These are phyloP conservation scores for Lepidium aucheri DNA, from an alignment of 345 rosid species.

Conservation along the genomic window DNA sequence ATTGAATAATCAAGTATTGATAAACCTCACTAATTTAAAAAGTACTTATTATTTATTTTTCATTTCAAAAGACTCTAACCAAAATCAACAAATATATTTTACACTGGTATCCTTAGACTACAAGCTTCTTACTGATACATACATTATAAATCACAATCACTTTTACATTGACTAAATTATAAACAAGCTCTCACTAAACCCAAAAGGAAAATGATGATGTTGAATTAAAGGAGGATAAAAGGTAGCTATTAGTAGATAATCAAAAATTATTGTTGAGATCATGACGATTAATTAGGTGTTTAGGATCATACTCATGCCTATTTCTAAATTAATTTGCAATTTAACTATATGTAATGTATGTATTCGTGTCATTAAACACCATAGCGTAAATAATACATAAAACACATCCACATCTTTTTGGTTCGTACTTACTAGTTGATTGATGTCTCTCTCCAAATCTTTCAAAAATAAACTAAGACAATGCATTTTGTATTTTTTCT, in stretches of 20 bases:
- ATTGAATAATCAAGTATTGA: no score
- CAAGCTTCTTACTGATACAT: neutral
- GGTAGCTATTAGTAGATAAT: constrained; percentile 11
- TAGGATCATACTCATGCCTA: constrained; percentile 7
- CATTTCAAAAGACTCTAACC: no score
- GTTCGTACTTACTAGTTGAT: constrained; percentile 25
- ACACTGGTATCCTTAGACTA: no score
- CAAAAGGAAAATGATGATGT: constrained; percentile 2
- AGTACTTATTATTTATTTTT: no score
- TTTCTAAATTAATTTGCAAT: neutral
- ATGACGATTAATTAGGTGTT: constrained; percentile 22
- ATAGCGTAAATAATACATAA: neutral
- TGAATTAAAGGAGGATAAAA: constrained; percentile 5
- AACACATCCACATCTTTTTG: constrained; percentile 14
- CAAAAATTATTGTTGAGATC: neutral
- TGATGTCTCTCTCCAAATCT: constrained; percentile 14
- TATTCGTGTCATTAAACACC: neutral
- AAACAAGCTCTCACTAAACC: neutral
- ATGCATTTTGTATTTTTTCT: neutral
- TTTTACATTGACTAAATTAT: neutral
- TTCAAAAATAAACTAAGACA: neutral
- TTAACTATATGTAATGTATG: neutral
- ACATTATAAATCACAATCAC: neutral
- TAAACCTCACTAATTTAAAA: no score
- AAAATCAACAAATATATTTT: no score